Percentiles rank a stretch among this genome's conserved stretches.
These are phyloP conservation scores for Stagonosporopsis cucurbitacearum DNA, from an alignment of 2,329 filamentous ascomycete genomes.

Conservation along the genomic window DNA sequence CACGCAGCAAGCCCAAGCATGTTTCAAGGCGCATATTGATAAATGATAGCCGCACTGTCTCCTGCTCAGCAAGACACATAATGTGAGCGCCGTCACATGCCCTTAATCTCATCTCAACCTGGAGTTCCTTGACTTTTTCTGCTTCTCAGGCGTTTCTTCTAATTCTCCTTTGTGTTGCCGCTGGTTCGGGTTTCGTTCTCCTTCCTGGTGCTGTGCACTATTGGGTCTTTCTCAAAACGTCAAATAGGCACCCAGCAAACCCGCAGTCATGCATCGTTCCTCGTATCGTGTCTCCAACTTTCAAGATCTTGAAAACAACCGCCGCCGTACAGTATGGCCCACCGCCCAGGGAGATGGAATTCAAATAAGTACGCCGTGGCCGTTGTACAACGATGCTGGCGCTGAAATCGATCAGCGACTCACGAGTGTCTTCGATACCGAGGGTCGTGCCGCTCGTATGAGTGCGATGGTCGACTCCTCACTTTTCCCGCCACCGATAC, in stretches of 20 bases:
- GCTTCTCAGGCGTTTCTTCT: background rate
- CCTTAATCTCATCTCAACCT: constrained; percentile 1
- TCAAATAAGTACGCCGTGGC: constrained; percentile 16
- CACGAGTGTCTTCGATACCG: constrained; percentile 27
- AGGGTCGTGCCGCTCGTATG: constrained; percentile 28
- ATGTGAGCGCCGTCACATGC: background rate
- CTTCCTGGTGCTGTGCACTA: constrained; percentile 7
- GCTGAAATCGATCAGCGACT: constrained; percentile 16
- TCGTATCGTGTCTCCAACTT: constrained; percentile 1
- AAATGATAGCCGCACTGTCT: constrained; percentile 4
- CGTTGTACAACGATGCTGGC: background rate
- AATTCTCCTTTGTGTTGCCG: constrained; percentile 1
- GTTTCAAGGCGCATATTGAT: constrained; percentile 2
- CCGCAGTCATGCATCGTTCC: constrained; percentile 5
- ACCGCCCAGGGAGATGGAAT: constrained; percentile 4
- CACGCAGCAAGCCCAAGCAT: constrained; percentile 4
- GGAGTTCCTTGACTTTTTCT: background rate
- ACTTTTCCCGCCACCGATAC: constrained; percentile 20
- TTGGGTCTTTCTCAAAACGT: background rate
- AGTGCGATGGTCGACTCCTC: constrained; percentile 25
- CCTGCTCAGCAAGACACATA: constrained; percentile 2
- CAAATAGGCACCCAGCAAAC: background rate
- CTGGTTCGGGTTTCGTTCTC: constrained; percentile 10
- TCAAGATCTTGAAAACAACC: constrained; percentile 3
- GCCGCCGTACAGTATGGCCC: constrained; percentile 10